Conservation (phyloP, 139 green algal species). For the Zygnema cylindricum region DNA sequence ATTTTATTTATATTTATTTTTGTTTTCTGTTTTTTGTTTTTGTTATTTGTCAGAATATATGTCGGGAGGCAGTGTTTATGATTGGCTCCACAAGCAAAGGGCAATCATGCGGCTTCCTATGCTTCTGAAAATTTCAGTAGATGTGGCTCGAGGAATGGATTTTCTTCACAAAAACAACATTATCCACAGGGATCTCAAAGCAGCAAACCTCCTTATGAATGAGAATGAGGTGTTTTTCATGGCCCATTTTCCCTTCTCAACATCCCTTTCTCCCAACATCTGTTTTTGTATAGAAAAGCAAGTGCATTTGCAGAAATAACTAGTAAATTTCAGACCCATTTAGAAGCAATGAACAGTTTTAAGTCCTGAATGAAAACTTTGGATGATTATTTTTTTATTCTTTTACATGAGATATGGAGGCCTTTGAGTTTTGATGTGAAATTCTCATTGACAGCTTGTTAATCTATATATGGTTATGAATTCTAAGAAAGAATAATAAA, state of each 20-base stretch:
- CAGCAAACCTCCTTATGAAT: conserved; percentile 97
- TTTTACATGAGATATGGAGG: too few species aligned
- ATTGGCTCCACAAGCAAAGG: conserved; percentile 82
- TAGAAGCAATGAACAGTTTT: neutral
- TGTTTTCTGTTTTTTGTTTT: neutral
- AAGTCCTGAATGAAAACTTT: neutral
- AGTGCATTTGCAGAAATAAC: too few species aligned
- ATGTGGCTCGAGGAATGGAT: conserved; percentile 93
- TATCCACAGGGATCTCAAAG: conserved; percentile 91
- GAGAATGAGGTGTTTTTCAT: conserved; percentile 88
- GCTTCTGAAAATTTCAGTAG: conserved; percentile 82
- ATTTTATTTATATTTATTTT: neutral
- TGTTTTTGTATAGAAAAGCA: too few species aligned
- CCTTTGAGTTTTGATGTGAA: too few species aligned
- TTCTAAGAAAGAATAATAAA: too few species aligned
- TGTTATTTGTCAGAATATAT: conserved; percentile 86
- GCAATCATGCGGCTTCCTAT: conserved; percentile 69
- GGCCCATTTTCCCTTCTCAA: neutral
- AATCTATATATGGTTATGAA: too few species aligned
- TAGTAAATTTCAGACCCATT: conserved; percentile 2
- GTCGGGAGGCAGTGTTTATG: conserved; percentile 90
- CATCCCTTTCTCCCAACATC: neutral
- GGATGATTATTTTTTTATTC: too few species aligned
- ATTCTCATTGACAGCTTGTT: too few species aligned
- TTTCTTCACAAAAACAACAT: conserved; percentile 98